Base-by-base conservation (phyloP, 768 basidiomycete genomes). In the Termitomyces sp. region DNA sequence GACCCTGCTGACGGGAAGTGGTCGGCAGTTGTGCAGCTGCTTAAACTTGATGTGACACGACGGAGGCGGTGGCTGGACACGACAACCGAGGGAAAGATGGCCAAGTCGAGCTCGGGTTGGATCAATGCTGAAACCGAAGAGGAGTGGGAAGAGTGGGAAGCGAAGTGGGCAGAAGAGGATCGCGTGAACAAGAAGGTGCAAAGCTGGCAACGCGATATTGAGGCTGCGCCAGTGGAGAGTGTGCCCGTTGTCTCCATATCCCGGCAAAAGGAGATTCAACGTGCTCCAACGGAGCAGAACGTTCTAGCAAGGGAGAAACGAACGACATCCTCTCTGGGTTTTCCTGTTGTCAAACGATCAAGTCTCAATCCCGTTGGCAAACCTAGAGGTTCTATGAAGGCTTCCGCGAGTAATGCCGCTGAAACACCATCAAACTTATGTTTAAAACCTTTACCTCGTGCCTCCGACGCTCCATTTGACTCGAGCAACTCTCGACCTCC, bases 131-230 rank as follows among this genome's bases (percentile, higher is more conserved):
- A 73, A 25, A 77, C 75, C 17, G 82, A 84, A 63, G 72, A 72
- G 44, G 77, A 78, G 35, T 82, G 82, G 81, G 58, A 70, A 14
- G 72, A 73, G 25, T 79, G 75, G 73, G 81, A 82, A 66, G 68
- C 58, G 57, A 69, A 58, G 57, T 72, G 72, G 65, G 57, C 63
- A 23, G 55, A 66, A 43, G 68, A 72, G 44, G 53, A 65, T 31
- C 46, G 40, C 9, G 29, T 70, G 29, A 67, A 65, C 59, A 54
- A 62, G 51, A 67, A 66, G 57, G 66, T 71, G 8, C 64, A 70
- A 50, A 63, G 32, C 40, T 68, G 63, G 63, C 65, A 70, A 54
- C 58, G 66, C 29, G 66, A 65, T 35, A 51, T 66, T 4, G 62
- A 65, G 19, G 54, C 9, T 37, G 17, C 35, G 17, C 43, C 49